phyloP scores from a whole-genome alignment of 2,329 filamentous ascomycete genomes.

The Keithomyces neogunnii region DNA sequence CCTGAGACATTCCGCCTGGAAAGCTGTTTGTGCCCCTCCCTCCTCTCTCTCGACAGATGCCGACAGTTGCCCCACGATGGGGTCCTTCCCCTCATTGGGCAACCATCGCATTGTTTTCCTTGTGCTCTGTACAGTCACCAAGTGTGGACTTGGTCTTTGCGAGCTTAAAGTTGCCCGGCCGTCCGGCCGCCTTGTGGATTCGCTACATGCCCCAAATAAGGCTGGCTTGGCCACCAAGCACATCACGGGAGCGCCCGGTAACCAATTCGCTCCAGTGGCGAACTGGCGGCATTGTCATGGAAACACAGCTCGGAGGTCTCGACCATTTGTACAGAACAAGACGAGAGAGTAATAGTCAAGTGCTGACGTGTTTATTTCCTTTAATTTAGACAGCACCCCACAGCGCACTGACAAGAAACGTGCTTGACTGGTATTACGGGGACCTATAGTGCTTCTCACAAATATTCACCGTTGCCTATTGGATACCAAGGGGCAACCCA shows the following conservation, averaged over 20 bases:
- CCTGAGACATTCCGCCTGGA: background rate
- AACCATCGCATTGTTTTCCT: background rate
- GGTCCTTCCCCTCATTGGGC: background rate
- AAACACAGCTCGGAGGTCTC: background rate
- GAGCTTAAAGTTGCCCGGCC: background rate
- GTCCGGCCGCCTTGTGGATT: too few relatives aligned
- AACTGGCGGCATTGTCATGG: background rate
- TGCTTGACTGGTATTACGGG: background rate
- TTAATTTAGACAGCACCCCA: background rate
- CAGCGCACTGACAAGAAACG: background rate
- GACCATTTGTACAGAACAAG: background rate
- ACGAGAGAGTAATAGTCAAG: background rate
- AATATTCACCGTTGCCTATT: background rate
- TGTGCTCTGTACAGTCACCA: background rate
- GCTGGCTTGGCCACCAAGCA: background rate
- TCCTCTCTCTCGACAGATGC: background rate
- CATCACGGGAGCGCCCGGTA: background rate
- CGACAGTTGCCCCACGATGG: background rate
- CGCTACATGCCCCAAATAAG: background rate
- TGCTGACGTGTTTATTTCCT: background rate
- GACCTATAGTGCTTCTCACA: background rate
- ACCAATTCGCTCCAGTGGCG: background rate
- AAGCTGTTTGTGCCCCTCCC: background rate
- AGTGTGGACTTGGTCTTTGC: background rate
- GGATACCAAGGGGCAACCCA: background rate